Conservation (phyloP, 768 basidiomycete species). For the Collybia mongolica region DNA sequence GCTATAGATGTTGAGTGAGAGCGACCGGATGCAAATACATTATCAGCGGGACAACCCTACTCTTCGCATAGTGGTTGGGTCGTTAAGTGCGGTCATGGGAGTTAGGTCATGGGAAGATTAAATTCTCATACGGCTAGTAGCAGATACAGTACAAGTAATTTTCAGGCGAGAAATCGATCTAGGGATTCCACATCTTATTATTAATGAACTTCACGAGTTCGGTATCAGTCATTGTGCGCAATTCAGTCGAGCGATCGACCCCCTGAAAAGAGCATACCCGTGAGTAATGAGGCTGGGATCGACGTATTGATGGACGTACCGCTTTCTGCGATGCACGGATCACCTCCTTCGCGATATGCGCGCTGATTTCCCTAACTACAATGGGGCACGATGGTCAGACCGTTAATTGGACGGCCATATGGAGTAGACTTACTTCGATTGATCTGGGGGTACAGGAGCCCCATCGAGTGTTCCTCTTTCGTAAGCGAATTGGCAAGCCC, state of each 20-base stretch:
- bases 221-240: constrained; percentile 56
- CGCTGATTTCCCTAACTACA: constrained; percentile 78
- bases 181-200: constrained; percentile 75
- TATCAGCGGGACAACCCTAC: too few species aligned
- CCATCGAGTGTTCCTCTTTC: constrained; percentile 59
- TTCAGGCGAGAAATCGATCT: constrained; percentile 5
- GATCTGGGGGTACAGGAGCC: constrained; percentile 81
- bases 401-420: background rate
- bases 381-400: constrained; percentile 6
- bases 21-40: too few species aligned
- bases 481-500: constrained; percentile 78
- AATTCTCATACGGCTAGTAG: background rate
- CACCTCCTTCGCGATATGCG: constrained; percentile 68
- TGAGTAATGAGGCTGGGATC: background rate
- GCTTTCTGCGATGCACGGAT: constrained; percentile 80
- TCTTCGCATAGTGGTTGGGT: too few species aligned
- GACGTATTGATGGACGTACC: constrained; percentile 33
- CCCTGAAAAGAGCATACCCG: constrained; percentile 29
- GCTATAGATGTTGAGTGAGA: too few species aligned
- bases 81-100: too few species aligned
- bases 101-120: too few species aligned
- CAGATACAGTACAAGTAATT: background rate
- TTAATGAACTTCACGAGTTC: constrained; percentile 54
- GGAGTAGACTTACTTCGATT: constrained; percentile 51
- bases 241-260: constrained; percentile 51